Base-by-base conservation (phyloP, 495 filamentous ascomycete species). In the Acidiella bohemica region DNA sequence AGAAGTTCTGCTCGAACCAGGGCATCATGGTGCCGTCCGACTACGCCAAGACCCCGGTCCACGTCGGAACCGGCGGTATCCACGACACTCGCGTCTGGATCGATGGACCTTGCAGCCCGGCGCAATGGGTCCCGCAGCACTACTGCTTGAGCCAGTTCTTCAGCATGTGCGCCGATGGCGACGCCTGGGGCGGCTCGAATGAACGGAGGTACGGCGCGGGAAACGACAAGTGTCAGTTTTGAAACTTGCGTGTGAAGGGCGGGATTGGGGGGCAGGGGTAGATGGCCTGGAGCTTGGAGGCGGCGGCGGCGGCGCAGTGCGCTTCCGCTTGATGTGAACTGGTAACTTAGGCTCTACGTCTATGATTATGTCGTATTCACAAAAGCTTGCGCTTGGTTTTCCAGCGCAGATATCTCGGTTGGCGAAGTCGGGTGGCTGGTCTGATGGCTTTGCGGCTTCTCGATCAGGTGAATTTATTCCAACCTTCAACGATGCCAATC, bases 81-180 rank as follows among this genome's bases (percentile, higher is more conserved):
- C 31, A 36, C 13, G 41, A 43, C 30, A 30, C 32, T 13, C 5
- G 4, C 10, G 12, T 43, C 24, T 29, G 12, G 20, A 43, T 43
- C 13, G 14, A 2, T 2, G 41, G 30, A 6, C 6, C 13, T 4
- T 43, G 41, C 31, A 36, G 16, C 12, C 41, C 41, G 4, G n/a
- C 19, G 12, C 41, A 43, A 19, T 43, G 41, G 41, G 32, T 43
- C 4, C 41, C 41, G 24, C 41, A 36, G 14, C 3, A 36, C 19
- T 36, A 36, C 32, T 43, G 41, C 17, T 17, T 26, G 9, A 16
- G 21, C 7, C 41, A 43, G 41, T 43, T 36, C 19, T 35, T 16
- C 17, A 36, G 27, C 17, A 43, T 43, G 41, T 43, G 41, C 21
- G 41, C 41, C 2, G 27, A 22, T 9, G 30, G 31, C 1, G 29